Evolutionary conservation across 352 stramenopile species (phyloP), one percentile per base, ranked within the genome.

Genomic region (Pythium vanterpoolii): DNA sequence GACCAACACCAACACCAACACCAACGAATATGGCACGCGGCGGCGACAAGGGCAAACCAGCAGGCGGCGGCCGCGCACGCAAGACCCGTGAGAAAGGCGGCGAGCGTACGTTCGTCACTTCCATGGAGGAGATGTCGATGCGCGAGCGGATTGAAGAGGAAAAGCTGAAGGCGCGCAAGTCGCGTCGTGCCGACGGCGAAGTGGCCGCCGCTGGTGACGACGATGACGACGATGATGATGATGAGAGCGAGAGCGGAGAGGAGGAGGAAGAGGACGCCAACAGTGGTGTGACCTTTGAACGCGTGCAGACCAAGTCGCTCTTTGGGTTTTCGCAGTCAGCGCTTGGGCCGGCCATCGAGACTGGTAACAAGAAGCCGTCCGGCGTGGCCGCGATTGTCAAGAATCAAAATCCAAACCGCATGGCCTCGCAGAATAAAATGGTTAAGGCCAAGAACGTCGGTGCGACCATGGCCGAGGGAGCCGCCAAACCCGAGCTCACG

Each of bases 401-500:
- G 74, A 78, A 79, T 38, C 66, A 93, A 56, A 96, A 96, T 79
- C 87, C 86, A 7, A 96, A 96, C 69, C 45, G 74, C 14, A 77
- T 71, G 60, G 70, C 83, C 48, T 66, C 58, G n/a, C 61, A 81
- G 55, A 89, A 76, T 64, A 96, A 94, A 73, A 72, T 90, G 27
- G 90, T 95, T 68, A 95, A 94, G 72, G 83, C 82, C 33, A 94
- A 93, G 69, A 86, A 93, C 64, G 86, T 96, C 67, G 71, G 81
- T 33, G 45, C 51, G 2, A 71, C 62, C 3, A 65, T 68, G 46
- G 73, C 71, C 6, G 77, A 87, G 21, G 72, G 56, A 0, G 62
- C 64, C 28, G 74, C 74, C 11, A 76, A 87, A 39, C 83, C 89
- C 54, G 72, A 93, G 71, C 77, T 96, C 24, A 90, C 76, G 27